Conservation (phyloP, 2,329 filamentous ascomycete species). For the Rhinocladiella mackenziei region DNA sequence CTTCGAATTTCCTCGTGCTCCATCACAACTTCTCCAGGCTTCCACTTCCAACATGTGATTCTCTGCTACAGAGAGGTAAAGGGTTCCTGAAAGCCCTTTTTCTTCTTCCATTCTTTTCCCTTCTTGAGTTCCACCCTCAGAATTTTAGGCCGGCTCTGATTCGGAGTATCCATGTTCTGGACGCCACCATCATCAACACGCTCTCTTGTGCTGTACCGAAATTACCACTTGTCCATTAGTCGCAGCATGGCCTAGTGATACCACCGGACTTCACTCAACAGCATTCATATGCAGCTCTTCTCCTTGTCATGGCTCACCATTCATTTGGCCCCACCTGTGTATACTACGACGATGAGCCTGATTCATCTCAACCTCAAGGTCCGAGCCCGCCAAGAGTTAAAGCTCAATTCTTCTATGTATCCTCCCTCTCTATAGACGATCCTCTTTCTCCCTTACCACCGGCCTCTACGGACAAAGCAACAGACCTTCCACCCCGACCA, state of each 20-base stretch:
- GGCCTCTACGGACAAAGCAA: slow-evolving; percentile 48
- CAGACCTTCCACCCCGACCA: slow-evolving; percentile 62
- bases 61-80: slow-evolving; percentile 5
- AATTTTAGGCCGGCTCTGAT: too few relatives aligned
- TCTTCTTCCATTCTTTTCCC: not conserved
- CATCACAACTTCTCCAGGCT: slow-evolving; percentile 9
- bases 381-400: slow-evolving; percentile 55
- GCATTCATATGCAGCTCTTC: too few relatives aligned
- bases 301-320: slow-evolving; percentile 46
- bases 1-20: slow-evolving; percentile 1
- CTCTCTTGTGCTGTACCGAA: too few relatives aligned
- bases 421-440: slow-evolving; percentile 78
- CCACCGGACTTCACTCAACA: too few relatives aligned
- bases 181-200: too few relatives aligned
- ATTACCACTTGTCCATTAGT: not conserved
- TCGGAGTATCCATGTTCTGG: not conserved
- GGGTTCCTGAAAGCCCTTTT: slow-evolving; percentile 5
- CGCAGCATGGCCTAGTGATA: not conserved
- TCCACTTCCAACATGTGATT: slow-evolving; percentile 14
- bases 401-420: slow-evolving; percentile 82
- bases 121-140: not conserved
- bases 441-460: slow-evolving; percentile 67
- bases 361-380: slow-evolving; percentile 24
- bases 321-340: slow-evolving; percentile 59
- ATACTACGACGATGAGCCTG: slow-evolving; percentile 36